Evolutionary conservation across 2,329 filamentous ascomycete genomes (phyloP).

Genomic region (Pseudogymnoascus sp.): DNA sequence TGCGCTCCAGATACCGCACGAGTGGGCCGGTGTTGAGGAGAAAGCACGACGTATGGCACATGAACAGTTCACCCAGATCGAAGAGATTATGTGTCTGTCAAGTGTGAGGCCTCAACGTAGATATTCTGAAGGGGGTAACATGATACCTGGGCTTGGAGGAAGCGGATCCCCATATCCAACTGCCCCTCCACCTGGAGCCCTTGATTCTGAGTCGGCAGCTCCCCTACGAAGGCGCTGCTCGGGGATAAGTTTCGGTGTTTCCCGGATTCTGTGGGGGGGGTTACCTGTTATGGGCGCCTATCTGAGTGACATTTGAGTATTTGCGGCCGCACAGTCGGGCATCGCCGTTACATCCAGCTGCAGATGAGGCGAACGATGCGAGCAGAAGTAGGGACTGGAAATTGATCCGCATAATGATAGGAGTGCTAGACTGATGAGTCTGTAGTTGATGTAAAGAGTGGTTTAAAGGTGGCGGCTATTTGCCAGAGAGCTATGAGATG

Average conservation of each 20-base stretch:
- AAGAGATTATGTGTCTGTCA: neutral
- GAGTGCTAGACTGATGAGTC: neutral
- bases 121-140: conserved; percentile 40
- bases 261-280: conserved; percentile 46
- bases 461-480: neutral
- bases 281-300: conserved; percentile 56
- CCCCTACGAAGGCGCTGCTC: conserved; percentile 24
- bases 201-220: conserved; percentile 41
- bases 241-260: conserved; percentile 35
- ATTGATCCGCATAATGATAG: conserved; percentile 2
- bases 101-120: conserved; percentile 34
- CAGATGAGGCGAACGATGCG: conserved; percentile 13
- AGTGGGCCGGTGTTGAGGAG: conserved; percentile 52
- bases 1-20: conserved; percentile 42
- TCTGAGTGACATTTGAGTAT: conserved; percentile 70
- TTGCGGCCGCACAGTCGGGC: conserved; percentile 60
- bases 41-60: conserved; percentile 52
- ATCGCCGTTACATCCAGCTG: conserved; percentile 64
- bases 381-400: neutral
- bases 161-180: conserved; percentile 53
- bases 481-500: neutral
- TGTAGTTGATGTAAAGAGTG: neutral
- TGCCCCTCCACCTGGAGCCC: conserved; percentile 49
- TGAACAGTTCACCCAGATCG: conserved; percentile 32
- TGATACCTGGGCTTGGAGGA: conserved; percentile 52